Percentiles rank a stretch among this genome's conserved stretches.
Evolutionary conservation across 768 basidiomycete species (phyloP).

Genomic region (Mycena rosella): DNA sequence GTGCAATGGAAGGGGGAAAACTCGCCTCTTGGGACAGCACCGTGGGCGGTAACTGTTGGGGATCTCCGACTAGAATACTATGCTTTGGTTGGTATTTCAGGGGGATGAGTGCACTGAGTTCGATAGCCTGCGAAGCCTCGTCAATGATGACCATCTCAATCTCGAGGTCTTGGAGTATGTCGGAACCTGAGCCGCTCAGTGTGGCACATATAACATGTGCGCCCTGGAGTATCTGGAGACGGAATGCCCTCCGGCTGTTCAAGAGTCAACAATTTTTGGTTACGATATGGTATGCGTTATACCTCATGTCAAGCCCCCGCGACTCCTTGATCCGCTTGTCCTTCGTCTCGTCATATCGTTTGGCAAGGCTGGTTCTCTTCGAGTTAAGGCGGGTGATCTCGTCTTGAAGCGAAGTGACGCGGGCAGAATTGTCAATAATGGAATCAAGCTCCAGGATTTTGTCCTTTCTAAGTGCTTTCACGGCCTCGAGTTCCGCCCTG

Average conservation of each 20-base stretch:
- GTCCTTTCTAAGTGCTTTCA: constrained; percentile 69
- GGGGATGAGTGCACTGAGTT: constrained; percentile 95
- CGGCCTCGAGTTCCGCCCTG: constrained; percentile 75
- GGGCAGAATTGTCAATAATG: constrained; percentile 69
- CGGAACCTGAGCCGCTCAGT: constrained; percentile 93
- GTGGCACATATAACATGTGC: constrained; percentile 97
- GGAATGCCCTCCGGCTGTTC: constrained; percentile 72
- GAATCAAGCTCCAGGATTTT: constrained; percentile 71
- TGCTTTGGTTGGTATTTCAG: constrained; percentile 86
- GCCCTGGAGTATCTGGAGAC: constrained; percentile 82
- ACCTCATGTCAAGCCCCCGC: constrained; percentile 81
- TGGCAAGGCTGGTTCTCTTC: constrained; percentile 72
- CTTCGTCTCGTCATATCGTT: constrained; percentile 79
- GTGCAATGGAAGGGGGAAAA: constrained; percentile 3
- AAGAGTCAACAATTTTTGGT: background rate
- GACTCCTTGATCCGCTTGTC: constrained; percentile 87
- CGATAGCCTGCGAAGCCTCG: constrained; percentile 97
- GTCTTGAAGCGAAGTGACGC: constrained; percentile 68
- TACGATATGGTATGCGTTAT: background rate
- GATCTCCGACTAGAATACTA: constrained; percentile 97
- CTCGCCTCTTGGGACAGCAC: constrained; percentile 62
- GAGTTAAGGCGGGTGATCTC: constrained; percentile 76
- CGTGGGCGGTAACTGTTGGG: constrained; percentile 96
- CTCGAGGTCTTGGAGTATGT: constrained; percentile 82
- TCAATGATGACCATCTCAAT: constrained; percentile 98